Percentiles rank a stretch among this genome's conserved stretches.
These are phyloP conservation scores for Rhodotorula toruloides DNA, from an alignment of 768 basidiomycete genomes.

Conservation along the genomic window DNA sequence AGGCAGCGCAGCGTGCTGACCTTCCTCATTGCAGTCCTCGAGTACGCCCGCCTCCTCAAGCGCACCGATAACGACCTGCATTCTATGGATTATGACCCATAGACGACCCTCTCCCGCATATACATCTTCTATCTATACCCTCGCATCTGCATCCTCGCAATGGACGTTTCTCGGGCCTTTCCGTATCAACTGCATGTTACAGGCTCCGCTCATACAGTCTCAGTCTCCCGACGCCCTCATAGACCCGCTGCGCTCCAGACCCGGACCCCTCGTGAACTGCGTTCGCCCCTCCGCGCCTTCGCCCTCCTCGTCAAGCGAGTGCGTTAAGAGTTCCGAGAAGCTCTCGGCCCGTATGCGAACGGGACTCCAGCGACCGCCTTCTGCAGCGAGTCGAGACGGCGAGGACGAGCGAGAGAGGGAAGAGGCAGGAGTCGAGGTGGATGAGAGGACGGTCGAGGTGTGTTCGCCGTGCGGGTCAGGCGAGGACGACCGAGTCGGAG, in stretches of 20 bases:
- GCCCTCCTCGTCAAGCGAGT: background rate
- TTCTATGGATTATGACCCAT: conserved; percentile 33
- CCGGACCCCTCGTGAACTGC: background rate
- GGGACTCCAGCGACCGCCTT: background rate
- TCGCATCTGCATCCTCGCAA: no score
- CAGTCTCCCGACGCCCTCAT: no score
- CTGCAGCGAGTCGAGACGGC: background rate
- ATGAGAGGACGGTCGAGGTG: conserved; percentile 6
- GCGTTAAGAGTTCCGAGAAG: conserved; percentile 19
- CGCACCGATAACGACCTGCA: conserved; percentile 30
- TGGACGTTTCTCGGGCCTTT: no score
- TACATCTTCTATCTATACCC: no score
- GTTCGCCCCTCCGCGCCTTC: background rate
- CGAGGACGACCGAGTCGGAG: background rate
- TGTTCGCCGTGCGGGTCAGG: background rate
- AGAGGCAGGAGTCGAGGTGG: conserved; percentile 16
- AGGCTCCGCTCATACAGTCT: no score
- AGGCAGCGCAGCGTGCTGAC: no score
- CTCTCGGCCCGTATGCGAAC: conserved; percentile 15
- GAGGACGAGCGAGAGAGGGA: background rate
- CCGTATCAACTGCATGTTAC: no score
- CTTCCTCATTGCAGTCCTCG: conserved; percentile 19
- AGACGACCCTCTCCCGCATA: no score
- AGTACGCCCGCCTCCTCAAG: conserved; percentile 37
- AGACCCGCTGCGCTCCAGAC: conserved; percentile 4